These are phyloP conservation scores for Cadophora sp. DNA, from an alignment of 2,329 filamentous ascomycete genomes.

Conservation along the genomic window DNA sequence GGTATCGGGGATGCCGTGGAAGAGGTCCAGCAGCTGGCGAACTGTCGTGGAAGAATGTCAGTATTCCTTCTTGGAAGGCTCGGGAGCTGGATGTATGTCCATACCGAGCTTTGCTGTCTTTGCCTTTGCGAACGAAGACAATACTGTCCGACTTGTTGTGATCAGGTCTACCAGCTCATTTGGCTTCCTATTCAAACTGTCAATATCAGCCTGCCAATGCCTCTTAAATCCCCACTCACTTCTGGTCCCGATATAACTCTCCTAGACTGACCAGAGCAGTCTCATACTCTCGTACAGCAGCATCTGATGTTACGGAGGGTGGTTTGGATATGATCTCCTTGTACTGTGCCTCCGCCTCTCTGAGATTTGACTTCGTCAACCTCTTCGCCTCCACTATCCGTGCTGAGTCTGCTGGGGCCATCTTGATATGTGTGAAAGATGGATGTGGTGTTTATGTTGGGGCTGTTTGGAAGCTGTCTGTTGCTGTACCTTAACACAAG, in stretches of 20 bases:
- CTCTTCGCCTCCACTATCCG: slow-evolving; percentile 89
- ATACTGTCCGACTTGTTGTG: slow-evolving; percentile 85
- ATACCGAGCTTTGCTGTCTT: slow-evolving; percentile 98
- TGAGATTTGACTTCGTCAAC: slow-evolving; percentile 78
- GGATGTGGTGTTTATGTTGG: slow-evolving; percentile 32
- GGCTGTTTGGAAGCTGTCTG: slow-evolving; percentile 27
- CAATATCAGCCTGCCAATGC: slow-evolving; percentile 35
- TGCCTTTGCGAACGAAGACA: slow-evolving; percentile 97
- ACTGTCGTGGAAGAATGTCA: slow-evolving; percentile 60
- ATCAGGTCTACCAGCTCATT: slow-evolving; percentile 89
- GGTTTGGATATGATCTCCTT: slow-evolving; percentile 88
- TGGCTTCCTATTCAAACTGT: slow-evolving; percentile 63
- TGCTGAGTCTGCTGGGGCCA: slow-evolving; percentile 65
- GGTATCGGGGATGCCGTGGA: slow-evolving; percentile 91
- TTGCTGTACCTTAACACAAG: slow-evolving; percentile 34
- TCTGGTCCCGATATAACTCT: slow-evolving; percentile 90
- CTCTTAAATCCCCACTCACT: slow-evolving; percentile 55
- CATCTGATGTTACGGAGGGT: slow-evolving; percentile 82
- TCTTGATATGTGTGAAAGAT: slow-evolving; percentile 44
- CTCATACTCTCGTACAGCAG: slow-evolving; percentile 91
- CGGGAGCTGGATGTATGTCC: slow-evolving; percentile 40
- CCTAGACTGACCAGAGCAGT: slow-evolving; percentile 85
- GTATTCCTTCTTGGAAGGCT: neutral
- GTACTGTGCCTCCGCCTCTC: slow-evolving; percentile 86
- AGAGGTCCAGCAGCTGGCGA: slow-evolving; percentile 94